Base-by-base conservation (phyloP, 73 alveolate genomes). In the Blepharisma stoltei region DNA sequence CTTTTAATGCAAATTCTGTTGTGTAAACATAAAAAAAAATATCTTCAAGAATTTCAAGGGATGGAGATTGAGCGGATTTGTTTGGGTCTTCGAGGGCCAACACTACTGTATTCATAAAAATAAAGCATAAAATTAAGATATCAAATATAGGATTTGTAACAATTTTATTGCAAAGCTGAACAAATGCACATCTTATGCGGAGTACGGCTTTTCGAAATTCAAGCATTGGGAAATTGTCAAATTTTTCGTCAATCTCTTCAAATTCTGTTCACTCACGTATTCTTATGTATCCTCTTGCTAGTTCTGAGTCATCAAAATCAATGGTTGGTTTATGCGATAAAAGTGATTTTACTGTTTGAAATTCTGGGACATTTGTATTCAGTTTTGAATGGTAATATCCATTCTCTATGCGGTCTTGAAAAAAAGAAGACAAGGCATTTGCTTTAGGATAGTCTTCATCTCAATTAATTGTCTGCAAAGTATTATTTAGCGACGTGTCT, bases 61-160 rank as follows among this genome's bases (percentile, higher is more conserved):
- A 20, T 54, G 9, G 18, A 52, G 67, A 20, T n/a, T 14, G 23
- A n/a, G 18, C 4, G 2, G 18, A n/a, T 20, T 52, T 25, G 55
- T 38, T 69, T n/a, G 79, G 79, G 65, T 69, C 79, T 69, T 69
- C 79, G 4, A 69, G 41, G 6, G 79, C 79, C 9, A 69, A 25
- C 14, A 46, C 65, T 7, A 69, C 27, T 1, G 79, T 69, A 46
- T 69, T 69, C 65, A 88, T 55, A 18, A 89, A 65, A 71, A 69
- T 69, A 38, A 69, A 71, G 3, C 18, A 43, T 9, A 69, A 14
- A 8, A 69, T 43, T 14, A 69, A 18, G 27, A 38, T n/a, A 7
- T 69, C 79, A 50, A 89, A 89, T 2, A 54, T 0, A 0, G 50
- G 52, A 37, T 69, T 55, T 47, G 81, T 45, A 11, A 86, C 68